These are phyloP conservation scores for Coffea canephora DNA, from an alignment of 257 asterid species.

Conservation along the genomic window DNA sequence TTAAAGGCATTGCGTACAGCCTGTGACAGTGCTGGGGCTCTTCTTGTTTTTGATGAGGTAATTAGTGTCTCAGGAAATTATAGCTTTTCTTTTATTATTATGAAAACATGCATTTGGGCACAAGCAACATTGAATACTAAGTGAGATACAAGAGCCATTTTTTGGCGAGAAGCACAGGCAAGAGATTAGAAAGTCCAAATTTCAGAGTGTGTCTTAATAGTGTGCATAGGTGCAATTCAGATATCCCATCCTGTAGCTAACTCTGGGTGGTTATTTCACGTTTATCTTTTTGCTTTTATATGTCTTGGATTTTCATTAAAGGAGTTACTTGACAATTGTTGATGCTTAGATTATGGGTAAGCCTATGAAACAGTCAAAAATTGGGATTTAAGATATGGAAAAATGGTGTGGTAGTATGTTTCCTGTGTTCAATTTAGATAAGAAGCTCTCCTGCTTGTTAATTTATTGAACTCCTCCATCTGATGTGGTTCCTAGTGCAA, in stretches of 20 bases:
- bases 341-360: not conserved
- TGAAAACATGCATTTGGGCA: not conserved
- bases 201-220: not conserved
- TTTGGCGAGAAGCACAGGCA: not conserved
- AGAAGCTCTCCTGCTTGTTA: not conserved
- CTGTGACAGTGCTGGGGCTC: constrained; percentile 69
- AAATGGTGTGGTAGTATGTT: no score
- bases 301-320: not conserved
- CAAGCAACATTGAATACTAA: not conserved
- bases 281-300: not conserved
- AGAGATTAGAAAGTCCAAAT: not conserved
- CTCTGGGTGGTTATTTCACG: not conserved
- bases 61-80: not conserved
- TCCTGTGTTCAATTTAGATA: not conserved
- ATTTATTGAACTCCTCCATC: not conserved
- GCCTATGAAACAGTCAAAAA: not conserved
- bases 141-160: not conserved
- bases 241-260: not conserved
- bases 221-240: not conserved
- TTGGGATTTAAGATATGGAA: not conserved
- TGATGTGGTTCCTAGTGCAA: not conserved
- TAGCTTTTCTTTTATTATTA: not conserved
- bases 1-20: constrained; percentile 66
- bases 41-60: constrained; percentile 96
- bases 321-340: not conserved